Conservation (phyloP, 1,139 yeast species). For the Magnusiomyces magnusii region DNA sequence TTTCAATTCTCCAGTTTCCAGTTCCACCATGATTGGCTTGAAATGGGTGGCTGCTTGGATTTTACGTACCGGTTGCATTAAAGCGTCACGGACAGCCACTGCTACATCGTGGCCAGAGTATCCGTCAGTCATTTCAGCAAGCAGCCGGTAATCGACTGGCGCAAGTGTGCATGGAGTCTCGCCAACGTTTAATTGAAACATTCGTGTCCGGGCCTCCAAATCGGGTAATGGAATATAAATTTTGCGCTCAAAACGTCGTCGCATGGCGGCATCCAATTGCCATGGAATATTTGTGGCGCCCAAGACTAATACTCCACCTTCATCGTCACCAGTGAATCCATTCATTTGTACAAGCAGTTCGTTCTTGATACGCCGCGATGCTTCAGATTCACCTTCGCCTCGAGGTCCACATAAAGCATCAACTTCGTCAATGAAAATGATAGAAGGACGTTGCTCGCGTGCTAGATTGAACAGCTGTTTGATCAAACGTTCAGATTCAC, state of each 20-base stretch:
- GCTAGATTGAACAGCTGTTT: slow-evolving; percentile 95
- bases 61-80: slow-evolving; percentile 96
- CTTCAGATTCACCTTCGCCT: slow-evolving; percentile 98
- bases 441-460: slow-evolving; percentile 88
- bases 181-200: slow-evolving; percentile 94
- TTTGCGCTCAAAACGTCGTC: slow-evolving; percentile 93
- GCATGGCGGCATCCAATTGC: slow-evolving; percentile 96
- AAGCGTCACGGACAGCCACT: slow-evolving; percentile 92
- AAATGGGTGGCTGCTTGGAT: slow-evolving; percentile 97
- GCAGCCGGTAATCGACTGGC: slow-evolving; percentile 61
- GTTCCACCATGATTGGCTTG: slow-evolving; percentile 38
- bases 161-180: slow-evolving; percentile 76
- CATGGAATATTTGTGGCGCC: slow-evolving; percentile 99
- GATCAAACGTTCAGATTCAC: slow-evolving; percentile 92
- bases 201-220: slow-evolving; percentile 75
- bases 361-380: slow-evolving; percentile 91
- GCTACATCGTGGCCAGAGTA: slow-evolving; percentile 98
- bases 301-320: slow-evolving; percentile 83
- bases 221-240: slow-evolving; percentile 95
- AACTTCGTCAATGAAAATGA: slow-evolving; percentile 94
- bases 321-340: slow-evolving; percentile 88
- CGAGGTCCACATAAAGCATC: slow-evolving; percentile 98
- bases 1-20: slow-evolving; percentile 33
- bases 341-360: slow-evolving; percentile 97
- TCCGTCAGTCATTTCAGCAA: slow-evolving; percentile 95